Base-by-base conservation (phyloP, 2,329 filamentous ascomycete species). In the Karstenula rhodostoma region DNA sequence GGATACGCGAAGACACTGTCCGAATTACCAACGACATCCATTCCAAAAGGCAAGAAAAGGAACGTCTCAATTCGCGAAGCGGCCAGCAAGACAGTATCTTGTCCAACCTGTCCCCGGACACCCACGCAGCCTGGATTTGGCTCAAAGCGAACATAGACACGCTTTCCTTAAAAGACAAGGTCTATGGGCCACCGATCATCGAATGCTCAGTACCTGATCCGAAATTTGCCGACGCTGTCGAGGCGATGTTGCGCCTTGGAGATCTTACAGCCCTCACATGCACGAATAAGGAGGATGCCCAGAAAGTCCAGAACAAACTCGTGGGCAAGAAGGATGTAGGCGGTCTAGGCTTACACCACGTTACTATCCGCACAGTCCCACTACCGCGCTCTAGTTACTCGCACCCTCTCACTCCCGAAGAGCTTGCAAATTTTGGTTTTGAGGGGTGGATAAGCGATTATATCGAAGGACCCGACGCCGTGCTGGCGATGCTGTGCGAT, bases 401-500 rank as follows among this genome's bases (percentile, higher is more conserved):
- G 50, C 70, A 86, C 8, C 86, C 87, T 0, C 70, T 92, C 5
- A 79, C 85, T 0, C 67, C 74, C 6, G 82, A 87, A 9, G 82
- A 92, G 55, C 77, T 93, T 58, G 71, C 55, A 60, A 70, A 43
- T 59, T 87, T 77, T 37, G 93, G 93, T 0, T 86, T 99, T 52
- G 90, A 96, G 64, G 89, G 90, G 1, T 97, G 91, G 80, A 89
- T 93, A 0, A 83, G 91, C 27, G 91, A 98, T 71, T 92, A 86
- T 60, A 74, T 99, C 6, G 85, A 89, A 35, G 95, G 94, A 0
- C 96, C 96, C 0, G 88, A 90, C 1, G 86, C 91, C 1, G 92
- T 99, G 1, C 80, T 98, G 35, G 90, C 92, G 7, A 95, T 96
- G 90, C 85, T 99, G 23, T 97, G 93, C 76, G 85, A 88, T 13